phyloP scores from a whole-genome alignment of 225 moss, liverwort and hornwort genomes.

The Rhytidiadelphus loreus region DNA sequence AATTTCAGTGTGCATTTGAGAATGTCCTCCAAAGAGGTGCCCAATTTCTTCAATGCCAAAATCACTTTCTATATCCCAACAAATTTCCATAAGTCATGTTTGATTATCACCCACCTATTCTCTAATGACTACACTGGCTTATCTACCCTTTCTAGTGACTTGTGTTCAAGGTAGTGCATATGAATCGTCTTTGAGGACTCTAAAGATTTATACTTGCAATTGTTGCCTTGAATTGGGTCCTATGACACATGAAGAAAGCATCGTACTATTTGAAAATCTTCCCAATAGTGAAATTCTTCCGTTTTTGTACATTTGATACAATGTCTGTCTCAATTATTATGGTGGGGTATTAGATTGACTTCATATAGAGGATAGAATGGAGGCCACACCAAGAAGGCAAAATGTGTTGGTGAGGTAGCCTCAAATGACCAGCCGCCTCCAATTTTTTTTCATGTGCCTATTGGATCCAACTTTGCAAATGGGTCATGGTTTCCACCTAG shows the following conservation, averaged over 20 bases:
- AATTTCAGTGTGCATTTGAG: accelerated
- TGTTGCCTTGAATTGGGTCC: neutral
- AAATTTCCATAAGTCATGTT: neutral
- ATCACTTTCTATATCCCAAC: accelerated
- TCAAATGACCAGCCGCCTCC: neutral
- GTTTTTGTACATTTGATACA: accelerated
- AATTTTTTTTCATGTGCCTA: accelerated
- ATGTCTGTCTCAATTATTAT: neutral
- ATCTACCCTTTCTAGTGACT: accelerated
- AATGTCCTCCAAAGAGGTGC: neutral
- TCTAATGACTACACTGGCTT: accelerated
- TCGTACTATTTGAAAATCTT: neutral
- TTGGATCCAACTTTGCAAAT: accelerated
- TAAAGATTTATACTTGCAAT: neutral
- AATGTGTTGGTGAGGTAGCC: neutral
- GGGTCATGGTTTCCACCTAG: accelerated
- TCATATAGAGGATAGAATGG: accelerated
- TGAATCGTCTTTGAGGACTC: accelerated
- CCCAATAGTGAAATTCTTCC: neutral
- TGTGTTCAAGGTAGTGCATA: neutral
- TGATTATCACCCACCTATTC: neutral
- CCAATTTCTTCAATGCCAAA: accelerated
- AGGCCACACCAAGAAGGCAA: neutral
- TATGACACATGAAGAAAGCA: neutral
- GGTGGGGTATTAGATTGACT: accelerated